phyloP scores from a whole-genome alignment of 2,329 filamentous ascomycete species.

The Hortaea sp. region DNA sequence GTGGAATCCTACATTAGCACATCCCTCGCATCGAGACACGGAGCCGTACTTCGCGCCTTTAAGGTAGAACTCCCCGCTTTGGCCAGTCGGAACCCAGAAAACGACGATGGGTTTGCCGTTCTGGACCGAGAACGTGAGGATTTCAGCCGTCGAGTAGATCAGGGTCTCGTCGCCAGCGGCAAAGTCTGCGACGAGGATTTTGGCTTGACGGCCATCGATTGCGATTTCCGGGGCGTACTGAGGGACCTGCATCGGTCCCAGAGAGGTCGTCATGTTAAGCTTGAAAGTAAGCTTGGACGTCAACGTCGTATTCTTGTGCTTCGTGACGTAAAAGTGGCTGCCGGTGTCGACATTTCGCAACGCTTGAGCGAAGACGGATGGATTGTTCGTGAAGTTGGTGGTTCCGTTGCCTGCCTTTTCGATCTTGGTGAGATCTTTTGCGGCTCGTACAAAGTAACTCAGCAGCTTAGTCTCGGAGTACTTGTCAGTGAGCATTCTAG shows the following conservation, averaged over 20 bases:
- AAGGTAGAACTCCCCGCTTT: conserved; percentile 32
- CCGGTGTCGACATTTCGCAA: conserved; percentile 49
- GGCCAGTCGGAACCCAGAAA: conserved; percentile 30
- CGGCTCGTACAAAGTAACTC: conserved; percentile 49
- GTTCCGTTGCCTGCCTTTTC: conserved; percentile 41
- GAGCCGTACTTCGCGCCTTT: conserved; percentile 28
- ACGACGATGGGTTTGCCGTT: conserved; percentile 29
- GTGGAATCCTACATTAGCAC: conserved; percentile 35
- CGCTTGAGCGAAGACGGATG: conserved; percentile 43
- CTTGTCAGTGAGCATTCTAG: conserved; percentile 47
- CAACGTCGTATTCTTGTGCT: conserved; percentile 45
- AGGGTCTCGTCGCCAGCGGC: conserved; percentile 41
- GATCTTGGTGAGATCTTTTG: conserved; percentile 47
- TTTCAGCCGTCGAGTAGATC: conserved; percentile 47
- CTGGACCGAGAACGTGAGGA: conserved; percentile 37
- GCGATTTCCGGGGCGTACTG: conserved; percentile 39
- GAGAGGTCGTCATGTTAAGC: conserved; percentile 46
- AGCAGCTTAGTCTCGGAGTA: conserved; percentile 55
- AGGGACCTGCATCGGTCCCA: conserved; percentile 45
- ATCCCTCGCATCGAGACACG: conserved; percentile 30
- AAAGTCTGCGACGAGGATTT: conserved; percentile 53
- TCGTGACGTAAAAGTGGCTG: conserved; percentile 49
- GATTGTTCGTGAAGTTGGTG: conserved; percentile 39
- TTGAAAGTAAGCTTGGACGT: conserved; percentile 44
- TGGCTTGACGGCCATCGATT: conserved; percentile 51